Conservation (phyloP, 2,329 filamentous ascomycete genomes). For the Colletotrichum karsti region DNA sequence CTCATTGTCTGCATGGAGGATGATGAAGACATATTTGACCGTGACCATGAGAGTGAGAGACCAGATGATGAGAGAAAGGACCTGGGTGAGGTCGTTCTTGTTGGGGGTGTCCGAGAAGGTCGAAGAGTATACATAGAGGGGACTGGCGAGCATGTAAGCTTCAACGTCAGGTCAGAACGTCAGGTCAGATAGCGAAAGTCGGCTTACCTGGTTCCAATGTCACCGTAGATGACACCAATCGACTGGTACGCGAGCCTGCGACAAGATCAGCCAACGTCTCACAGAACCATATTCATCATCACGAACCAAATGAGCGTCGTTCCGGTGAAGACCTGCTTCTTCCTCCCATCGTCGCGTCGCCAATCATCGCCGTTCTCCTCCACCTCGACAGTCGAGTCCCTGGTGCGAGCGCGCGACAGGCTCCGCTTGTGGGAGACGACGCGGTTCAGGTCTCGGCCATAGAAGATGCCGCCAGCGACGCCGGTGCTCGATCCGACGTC, state of each 20-base stretch:
- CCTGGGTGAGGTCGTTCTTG: slow-evolving; percentile 68
- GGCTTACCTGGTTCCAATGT: slow-evolving; percentile 61
- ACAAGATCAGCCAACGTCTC: neutral
- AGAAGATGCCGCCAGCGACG: slow-evolving; percentile 32
- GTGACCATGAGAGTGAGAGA: slow-evolving; percentile 75
- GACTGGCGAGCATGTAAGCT: slow-evolving; percentile 46
- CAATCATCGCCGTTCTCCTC: slow-evolving; percentile 40
- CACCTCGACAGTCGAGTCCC: slow-evolving; percentile 35
- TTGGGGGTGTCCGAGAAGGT: slow-evolving; percentile 66
- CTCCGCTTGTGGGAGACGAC: slow-evolving; percentile 32
- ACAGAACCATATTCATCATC: accelerated
- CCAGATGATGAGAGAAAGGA: slow-evolving; percentile 75
- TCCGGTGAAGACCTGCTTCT: slow-evolving; percentile 46
- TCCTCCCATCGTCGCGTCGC: slow-evolving; percentile 40
- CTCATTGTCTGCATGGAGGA: slow-evolving; percentile 73
- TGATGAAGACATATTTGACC: slow-evolving; percentile 73
- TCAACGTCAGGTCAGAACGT: neutral
- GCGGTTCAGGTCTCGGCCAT: slow-evolving; percentile 26
- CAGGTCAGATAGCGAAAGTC: slow-evolving; percentile 31
- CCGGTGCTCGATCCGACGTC: slow-evolving; percentile 28
- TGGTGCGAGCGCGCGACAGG: slow-evolving; percentile 32
- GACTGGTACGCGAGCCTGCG: slow-evolving; percentile 69
- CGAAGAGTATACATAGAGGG: slow-evolving; percentile 77
- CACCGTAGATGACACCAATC: slow-evolving; percentile 74
- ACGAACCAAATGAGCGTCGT: slow-evolving; percentile 43